A percentile compares a stretch with the other conserved stretches of the same genome.
Conservation (phyloP, 805 yeast genomes). For the Candida maesae region DNA sequence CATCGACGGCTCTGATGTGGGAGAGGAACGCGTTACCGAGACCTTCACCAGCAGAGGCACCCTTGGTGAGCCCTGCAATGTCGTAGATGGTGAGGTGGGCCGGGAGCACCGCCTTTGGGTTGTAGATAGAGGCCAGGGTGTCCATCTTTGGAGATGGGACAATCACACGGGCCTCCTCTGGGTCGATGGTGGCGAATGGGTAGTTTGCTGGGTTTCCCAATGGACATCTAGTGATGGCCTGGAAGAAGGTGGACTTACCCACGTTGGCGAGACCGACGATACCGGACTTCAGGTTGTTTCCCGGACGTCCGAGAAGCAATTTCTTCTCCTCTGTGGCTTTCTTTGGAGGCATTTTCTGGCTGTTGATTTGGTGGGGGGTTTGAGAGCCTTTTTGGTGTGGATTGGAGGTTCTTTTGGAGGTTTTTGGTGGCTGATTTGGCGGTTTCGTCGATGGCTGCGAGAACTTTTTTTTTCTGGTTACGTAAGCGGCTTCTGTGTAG, state of each 20-base stretch:
- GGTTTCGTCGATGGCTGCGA: too few species aligned
- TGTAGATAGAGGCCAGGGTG: conserved; percentile 65
- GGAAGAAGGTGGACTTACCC: conserved; percentile 97
- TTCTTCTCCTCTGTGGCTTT: conserved; percentile 71
- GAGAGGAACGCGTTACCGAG: conserved; percentile 96
- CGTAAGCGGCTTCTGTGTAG: too few species aligned
- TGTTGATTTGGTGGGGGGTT: too few species aligned
- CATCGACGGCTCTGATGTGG: conserved; percentile 96
- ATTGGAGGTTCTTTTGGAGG: too few species aligned
- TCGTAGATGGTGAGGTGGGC: conserved; percentile 92
- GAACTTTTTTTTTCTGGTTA: too few species aligned
- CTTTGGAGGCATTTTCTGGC: conserved; percentile 70
- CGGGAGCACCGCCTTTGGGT: conserved; percentile 84
- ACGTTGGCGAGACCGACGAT: conserved; percentile 94
- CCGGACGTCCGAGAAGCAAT: conserved; percentile 80
- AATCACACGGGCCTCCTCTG: conserved; percentile 94
- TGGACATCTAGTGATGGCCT: conserved; percentile 89
- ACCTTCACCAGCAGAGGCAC: conserved; percentile 96
- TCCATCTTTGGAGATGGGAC: conserved; percentile 92
- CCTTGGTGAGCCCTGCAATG: conserved; percentile 97
- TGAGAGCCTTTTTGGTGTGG: too few species aligned
- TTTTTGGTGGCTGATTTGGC: background rate
- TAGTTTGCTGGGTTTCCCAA: conserved; percentile 96
- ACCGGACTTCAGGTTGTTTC: conserved; percentile 72
- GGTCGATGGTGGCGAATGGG: conserved; percentile 97